Evolutionary conservation across 257 asterid genomes (phyloP), one percentile per base, ranked within the genome.

Genomic region (Parsonsia alboflavescens): DNA sequence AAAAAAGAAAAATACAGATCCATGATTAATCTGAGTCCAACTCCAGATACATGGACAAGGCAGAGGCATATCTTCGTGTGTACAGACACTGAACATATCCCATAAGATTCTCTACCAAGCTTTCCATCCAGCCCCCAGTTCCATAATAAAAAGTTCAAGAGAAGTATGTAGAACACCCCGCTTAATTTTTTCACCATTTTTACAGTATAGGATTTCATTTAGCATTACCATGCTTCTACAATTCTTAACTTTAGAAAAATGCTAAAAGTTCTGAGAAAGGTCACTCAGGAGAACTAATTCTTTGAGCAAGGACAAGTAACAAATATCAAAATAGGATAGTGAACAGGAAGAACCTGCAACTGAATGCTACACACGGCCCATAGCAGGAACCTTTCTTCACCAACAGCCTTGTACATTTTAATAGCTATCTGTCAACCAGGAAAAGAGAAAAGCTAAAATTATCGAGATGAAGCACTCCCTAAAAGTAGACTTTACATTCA

Each of bases 361-460:
- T 89, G 98, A 81, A 92, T 91, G 88, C 99, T 92, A 90, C 98
- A 92, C 82, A 91, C 97, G 5, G 98, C 97, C 99, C 99, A 95
- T 3, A 90, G 96, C 82, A 92, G 83, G 86, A 90, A 95, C 87
- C 96, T 85, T 82, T 95, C 99, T 85, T 92, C 97, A 66, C 92
- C 89, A 73, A 79, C 87, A 84, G 84, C 79, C 88, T 92, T 95
- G 88, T 95, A 95, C 97, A 92, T 87, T 78, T 92, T 95, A 72
- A 95, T 95, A 74, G 99, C 99, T 81, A 82, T 89, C 98, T 95
- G 85, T 71, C 33, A 68, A 75, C 41, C 33, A 78, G 74, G 67
- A 68, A 21, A 66, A 56, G 72, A 72, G 16, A 62, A 9, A 57
- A 19, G 58, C 28, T 12, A 68, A 58, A 69, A 68, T 39, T 41